Base-by-base conservation (phyloP, 495 filamentous ascomycete genomes). In the Pseudevernia furfuracea region DNA sequence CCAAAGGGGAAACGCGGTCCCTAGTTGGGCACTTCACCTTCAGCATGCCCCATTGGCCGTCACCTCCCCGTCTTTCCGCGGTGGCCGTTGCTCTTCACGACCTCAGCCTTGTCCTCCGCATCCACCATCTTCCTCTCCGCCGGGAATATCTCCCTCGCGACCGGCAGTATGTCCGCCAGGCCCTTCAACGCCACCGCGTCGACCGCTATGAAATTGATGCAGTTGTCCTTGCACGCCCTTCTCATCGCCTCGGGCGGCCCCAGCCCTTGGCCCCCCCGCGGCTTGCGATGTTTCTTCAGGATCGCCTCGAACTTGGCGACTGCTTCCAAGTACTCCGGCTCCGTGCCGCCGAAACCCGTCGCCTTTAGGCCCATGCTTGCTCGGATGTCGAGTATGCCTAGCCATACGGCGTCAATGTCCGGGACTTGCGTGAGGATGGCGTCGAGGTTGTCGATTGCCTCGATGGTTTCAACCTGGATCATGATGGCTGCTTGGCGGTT, bases 381-480 rank as follows among this genome's bases (percentile, higher is more conserved):
- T 36, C 77, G 66, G 52, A 63, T 67, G 69, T 80, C 78, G 25
- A 80, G 71, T 11, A 67, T 61, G n/a, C 78, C 78, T 8, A 80
- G 71, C 78, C 78, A 80, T 8, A 76, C 74, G 52, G 72, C 65
- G 63, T 80, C 78, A 48, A 80, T 79, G 30, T 78, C 73, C 10
- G 64, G 64, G 28, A 71, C 69, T 43, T 68, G 75, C 34, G 76
- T 78, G 69, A 84, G 74, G 61, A 85, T 81, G 46, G 74, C 74
- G 62, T 80, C 75, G 36, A 87, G 74, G 72, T 86, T 83, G 59
- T 74, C 69, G 67, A 85, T 80, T 62, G 73, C 75, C 67, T 80
- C 80, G 59, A 82, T 72, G 37, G 80, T 71, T 66, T 84, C 77
- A 69, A 85, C 80, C 66, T 79, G 76, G 63, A 80, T 77, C 66